Conservation (phyloP, 176 grass and related monocot species). For the Triticum monococcum region DNA sequence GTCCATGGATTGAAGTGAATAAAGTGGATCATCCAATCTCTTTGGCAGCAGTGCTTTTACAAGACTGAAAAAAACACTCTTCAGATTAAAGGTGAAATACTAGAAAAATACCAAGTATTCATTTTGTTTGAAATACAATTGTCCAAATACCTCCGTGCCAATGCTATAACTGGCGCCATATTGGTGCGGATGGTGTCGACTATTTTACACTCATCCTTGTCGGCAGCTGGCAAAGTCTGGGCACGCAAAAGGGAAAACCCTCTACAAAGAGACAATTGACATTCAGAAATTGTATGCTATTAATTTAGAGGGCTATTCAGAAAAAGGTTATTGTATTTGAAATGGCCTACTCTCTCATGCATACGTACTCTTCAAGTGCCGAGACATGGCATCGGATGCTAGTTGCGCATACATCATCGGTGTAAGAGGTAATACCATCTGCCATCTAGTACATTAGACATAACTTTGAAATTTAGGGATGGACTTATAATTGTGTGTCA, state of each 20-base stretch:
- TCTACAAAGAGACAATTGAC: too few relatives aligned
- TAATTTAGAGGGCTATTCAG: too few relatives aligned
- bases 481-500: too few relatives aligned
- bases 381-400: neutral
- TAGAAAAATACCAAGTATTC: too few relatives aligned
- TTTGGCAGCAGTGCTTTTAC: neutral
- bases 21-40: neutral
- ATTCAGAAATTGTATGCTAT: too few relatives aligned
- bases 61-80: neutral
- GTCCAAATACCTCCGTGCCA: neutral
- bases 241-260: too few relatives aligned
- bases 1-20: neutral
- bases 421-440: neutral
- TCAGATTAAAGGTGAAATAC: too few relatives aligned
- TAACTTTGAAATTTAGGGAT: too few relatives aligned
- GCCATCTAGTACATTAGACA: neutral
- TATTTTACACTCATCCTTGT: neutral
- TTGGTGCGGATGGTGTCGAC: neutral
- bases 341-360: too few relatives aligned
- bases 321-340: too few relatives aligned
- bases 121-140: too few relatives aligned
- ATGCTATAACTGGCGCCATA: neutral
- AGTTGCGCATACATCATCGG: neutral
- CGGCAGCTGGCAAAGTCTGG: neutral
- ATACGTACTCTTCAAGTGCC: neutral